Percentiles rank a stretch among this genome's conserved stretches.
These are phyloP conservation scores for Xylaria sp. DNA, from an alignment of 2,329 filamentous ascomycete species.

Conservation along the genomic window DNA sequence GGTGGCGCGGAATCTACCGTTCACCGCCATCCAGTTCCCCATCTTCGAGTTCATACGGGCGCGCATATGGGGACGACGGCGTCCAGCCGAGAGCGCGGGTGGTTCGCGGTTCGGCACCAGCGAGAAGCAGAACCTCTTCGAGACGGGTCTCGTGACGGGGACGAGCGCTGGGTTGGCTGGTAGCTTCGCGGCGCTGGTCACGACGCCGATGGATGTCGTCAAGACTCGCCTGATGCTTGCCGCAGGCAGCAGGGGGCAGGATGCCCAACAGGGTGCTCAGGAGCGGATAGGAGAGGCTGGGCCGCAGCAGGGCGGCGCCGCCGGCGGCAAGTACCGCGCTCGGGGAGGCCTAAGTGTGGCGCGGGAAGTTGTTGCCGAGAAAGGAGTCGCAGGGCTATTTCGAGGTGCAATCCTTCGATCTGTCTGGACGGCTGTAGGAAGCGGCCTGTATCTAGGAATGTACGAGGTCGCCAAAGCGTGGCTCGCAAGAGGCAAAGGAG, in stretches of 20 bases:
- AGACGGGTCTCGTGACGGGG: constrained; percentile 78
- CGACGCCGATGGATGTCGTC: constrained; percentile 88
- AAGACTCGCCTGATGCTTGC: constrained; percentile 71
- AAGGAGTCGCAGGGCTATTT: constrained; percentile 80
- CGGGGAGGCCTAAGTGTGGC: constrained; percentile 67
- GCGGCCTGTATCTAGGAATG: constrained; percentile 84
- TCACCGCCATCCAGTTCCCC: constrained; percentile 89
- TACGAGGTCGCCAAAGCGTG: constrained; percentile 84
- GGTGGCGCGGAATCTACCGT: constrained; percentile 84
- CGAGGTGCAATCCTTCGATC: constrained; percentile 78
- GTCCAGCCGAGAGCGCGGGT: constrained; percentile 18
- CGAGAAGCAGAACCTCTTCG: constrained; percentile 59
- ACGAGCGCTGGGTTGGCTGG: constrained; percentile 79
- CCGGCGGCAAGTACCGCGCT: constrained; percentile 9
- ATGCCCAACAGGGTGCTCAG: constrained; percentile 46
- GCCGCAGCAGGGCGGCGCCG: constrained; percentile 43
- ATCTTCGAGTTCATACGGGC: constrained; percentile 81
- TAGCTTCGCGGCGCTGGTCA: constrained; percentile 79
- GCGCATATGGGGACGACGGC: constrained; percentile 61
- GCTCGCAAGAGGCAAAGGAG: constrained; percentile 59
- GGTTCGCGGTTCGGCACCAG: constrained; percentile 49
- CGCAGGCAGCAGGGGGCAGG: constrained; percentile 38
- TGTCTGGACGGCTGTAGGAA: constrained; percentile 84
- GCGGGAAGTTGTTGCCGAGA: constrained; percentile 71
- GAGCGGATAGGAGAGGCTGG: constrained; percentile 43